Percentiles rank a stretch among this genome's conserved stretches.
Conservation (phyloP, 179 eudicot genomes). For the Actinidia polygama region DNA sequence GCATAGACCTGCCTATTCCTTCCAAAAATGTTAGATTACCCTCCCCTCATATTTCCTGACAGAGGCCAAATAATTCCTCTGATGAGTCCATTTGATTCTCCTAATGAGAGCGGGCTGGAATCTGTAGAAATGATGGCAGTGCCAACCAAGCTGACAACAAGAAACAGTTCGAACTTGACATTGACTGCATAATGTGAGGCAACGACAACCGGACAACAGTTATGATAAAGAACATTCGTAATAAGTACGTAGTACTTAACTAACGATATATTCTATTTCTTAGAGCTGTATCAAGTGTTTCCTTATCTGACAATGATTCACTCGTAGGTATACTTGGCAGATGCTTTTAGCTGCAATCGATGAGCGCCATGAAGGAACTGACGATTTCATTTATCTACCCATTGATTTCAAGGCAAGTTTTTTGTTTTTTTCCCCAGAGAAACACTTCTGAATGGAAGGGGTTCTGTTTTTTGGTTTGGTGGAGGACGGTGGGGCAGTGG, state of each 20-base stretch:
- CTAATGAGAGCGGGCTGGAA: constrained; percentile 60
- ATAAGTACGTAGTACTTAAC: constrained; percentile 69
- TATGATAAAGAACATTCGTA: constrained; percentile 93
- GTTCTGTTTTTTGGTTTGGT: too few relatives aligned
- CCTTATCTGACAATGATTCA: constrained; percentile 6
- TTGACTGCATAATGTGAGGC: constrained; percentile 70
- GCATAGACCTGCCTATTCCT: constrained; percentile 58
- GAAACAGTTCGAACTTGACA: constrained; percentile 85
- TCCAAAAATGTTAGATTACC: constrained; percentile 49
- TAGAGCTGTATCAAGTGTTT: constrained; percentile 10
- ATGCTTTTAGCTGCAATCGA: constrained; percentile 92
- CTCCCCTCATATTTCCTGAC: constrained; percentile 49
- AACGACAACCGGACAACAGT: constrained; percentile 86
- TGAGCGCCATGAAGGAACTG: constrained; percentile 78
- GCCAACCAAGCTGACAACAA: constrained; percentile 66
- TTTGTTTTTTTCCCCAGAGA: too few relatives aligned
- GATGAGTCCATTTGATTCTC: constrained; percentile 58
- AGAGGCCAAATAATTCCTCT: constrained; percentile 61
- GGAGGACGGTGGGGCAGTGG: background rate
- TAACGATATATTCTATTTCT: background rate
- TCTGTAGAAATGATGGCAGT: constrained; percentile 60
- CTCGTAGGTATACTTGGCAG: constrained; percentile 77
- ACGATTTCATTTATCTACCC: constrained; percentile 82
- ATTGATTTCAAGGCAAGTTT: constrained; percentile 86
- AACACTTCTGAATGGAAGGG: background rate